Conservation (phyloP, 169 alveolate species). For the Blepharisma undulans region DNA sequence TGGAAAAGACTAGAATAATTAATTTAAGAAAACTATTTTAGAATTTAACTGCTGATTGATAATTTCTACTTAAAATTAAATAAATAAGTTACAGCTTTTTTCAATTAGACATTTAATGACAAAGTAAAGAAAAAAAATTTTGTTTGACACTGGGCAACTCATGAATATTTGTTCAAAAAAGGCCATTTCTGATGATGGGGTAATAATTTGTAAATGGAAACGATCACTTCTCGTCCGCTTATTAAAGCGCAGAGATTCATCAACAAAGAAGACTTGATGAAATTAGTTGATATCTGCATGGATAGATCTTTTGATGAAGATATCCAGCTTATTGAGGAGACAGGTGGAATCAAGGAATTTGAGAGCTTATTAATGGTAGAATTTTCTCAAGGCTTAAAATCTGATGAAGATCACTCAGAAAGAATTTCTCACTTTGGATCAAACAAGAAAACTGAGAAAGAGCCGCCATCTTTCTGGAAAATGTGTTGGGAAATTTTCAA, state of each 20-base stretch:
- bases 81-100: too few species aligned
- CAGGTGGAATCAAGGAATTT: neutral
- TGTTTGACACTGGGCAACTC: neutral
- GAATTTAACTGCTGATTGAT: too few species aligned
- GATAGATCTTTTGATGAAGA: neutral
- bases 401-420: neutral
- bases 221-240: neutral
- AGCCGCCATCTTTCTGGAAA: slow-evolving; percentile 49
- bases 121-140: too few species aligned
- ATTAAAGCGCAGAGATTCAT: neutral
- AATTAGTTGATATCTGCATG: neutral
- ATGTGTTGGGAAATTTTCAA: slow-evolving; percentile 56
- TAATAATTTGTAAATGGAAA: neutral
- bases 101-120: too few species aligned
- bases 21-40: too few species aligned
- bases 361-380: neutral
- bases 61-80: too few species aligned
- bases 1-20: neutral
- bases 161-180: neutral
- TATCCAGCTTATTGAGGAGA: neutral
- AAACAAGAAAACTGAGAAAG: neutral
- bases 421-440: slow-evolving; percentile 27
- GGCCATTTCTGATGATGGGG: neutral
- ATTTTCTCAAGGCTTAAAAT: neutral
- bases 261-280: neutral